These are phyloP conservation scores for Thermothielavioides terrestris DNA, from an alignment of 495 filamentous ascomycete species.

Conservation along the genomic window DNA sequence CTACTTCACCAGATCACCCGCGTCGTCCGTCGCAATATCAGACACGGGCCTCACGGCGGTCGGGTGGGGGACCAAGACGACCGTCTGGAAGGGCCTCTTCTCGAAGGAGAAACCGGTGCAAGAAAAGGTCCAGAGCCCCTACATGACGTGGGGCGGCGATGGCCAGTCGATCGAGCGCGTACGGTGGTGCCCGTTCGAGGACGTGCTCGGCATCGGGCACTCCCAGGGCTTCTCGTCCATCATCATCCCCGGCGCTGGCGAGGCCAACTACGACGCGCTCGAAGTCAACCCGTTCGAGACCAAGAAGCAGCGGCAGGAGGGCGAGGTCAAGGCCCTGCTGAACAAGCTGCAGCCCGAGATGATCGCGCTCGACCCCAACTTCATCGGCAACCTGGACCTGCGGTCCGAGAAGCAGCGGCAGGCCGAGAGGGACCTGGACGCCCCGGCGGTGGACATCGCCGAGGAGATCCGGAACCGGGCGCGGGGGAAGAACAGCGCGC, in stretches of 20 bases:
- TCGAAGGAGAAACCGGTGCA: constrained; percentile 55
- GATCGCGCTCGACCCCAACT: constrained; percentile 89
- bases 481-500: constrained; percentile 81
- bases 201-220: constrained; percentile 79
- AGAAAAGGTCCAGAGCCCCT: constrained; percentile 76
- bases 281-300: constrained; percentile 97
- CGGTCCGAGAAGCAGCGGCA: constrained; percentile 62
- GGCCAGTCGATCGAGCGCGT: constrained; percentile 72
- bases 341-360: constrained; percentile 95
- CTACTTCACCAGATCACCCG: constrained; percentile 80
- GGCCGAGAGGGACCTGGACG: constrained; percentile 67
- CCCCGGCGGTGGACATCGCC: constrained; percentile 60
- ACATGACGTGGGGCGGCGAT: constrained; percentile 89
- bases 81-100: constrained; percentile 84
- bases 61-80: constrained; percentile 83
- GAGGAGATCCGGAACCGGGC: constrained; percentile 62
- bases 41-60: constrained; percentile 81
- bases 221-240: constrained; percentile 79
- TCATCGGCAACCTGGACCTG: constrained; percentile 77
- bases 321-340: constrained; percentile 78
- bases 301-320: constrained; percentile 82
- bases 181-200: constrained; percentile 90
- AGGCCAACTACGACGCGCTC: constrained; percentile 91
- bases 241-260: constrained; percentile 85
- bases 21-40: constrained; percentile 76